phyloP scores from a whole-genome alignment of 2,329 filamentous ascomycete species.

The Herpomyces periplanetae region DNA sequence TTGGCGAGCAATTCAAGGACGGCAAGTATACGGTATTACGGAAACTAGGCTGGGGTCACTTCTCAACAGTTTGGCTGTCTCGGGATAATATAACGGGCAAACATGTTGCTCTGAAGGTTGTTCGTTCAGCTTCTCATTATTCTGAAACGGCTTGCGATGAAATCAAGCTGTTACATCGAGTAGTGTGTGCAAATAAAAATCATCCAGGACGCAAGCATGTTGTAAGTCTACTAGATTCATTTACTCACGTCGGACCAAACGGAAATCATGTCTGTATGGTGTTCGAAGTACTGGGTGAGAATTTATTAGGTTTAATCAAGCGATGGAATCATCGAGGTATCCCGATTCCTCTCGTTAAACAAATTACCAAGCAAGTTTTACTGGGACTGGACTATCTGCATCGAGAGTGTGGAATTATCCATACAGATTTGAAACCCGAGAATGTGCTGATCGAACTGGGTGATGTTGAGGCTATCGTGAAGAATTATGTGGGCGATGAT shows the following conservation, averaged over 20 bases:
- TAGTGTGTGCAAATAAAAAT: constrained; percentile 70
- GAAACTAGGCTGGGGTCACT: constrained; percentile 92
- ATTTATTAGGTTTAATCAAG: constrained; percentile 76
- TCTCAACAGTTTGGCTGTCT: constrained; percentile 71
- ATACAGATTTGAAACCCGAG: constrained; percentile 86
- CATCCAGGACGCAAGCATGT: constrained; percentile 83
- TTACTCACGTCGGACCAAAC: constrained; percentile 87
- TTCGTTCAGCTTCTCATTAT: constrained; percentile 86
- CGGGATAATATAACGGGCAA: constrained; percentile 56
- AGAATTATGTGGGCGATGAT: constrained; percentile 66
- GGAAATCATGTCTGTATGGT: constrained; percentile 97
- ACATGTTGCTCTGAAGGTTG: constrained; percentile 89
- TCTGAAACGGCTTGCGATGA: constrained; percentile 95
- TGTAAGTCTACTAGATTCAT: constrained; percentile 76
- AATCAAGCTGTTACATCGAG: constrained; percentile 88
- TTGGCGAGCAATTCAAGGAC: constrained; percentile 91
- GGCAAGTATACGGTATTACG: constrained; percentile 81
- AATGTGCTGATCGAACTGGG: constrained; percentile 96
- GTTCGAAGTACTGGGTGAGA: constrained; percentile 86
- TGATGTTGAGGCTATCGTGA: constrained; percentile 91
- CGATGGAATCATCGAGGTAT: constrained; percentile 93
- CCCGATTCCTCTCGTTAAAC: constrained; percentile 78
- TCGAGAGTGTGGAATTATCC: constrained; percentile 90
- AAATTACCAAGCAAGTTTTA: constrained; percentile 91
- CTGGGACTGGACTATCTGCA: constrained; percentile 85